A percentile compares a stretch with the other conserved stretches of the same genome.
phyloP scores from a whole-genome alignment of 1,284 basidiomycete species.

The Rhodofomes roseus region DNA sequence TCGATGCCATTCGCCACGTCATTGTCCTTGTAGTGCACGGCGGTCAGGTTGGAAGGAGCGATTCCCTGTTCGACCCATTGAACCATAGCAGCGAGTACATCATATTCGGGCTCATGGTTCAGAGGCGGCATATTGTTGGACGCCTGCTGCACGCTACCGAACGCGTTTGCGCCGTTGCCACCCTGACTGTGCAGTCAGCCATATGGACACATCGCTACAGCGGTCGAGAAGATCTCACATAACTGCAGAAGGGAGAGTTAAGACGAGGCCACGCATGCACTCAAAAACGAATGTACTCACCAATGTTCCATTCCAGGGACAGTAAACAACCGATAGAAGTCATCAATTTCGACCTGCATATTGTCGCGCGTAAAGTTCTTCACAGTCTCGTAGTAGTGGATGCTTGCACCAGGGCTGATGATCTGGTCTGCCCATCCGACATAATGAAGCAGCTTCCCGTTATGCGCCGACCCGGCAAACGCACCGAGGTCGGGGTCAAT shows the following conservation, averaged over 20 bases:
- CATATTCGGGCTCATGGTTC: conserved; percentile 22
- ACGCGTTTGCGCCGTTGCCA: conserved; percentile 18
- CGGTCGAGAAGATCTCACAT: neutral
- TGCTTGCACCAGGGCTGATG: conserved; percentile 33
- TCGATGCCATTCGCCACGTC: conserved; percentile 12
- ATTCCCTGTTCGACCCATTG: conserved; percentile 36
- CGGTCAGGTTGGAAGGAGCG: conserved; percentile 29
- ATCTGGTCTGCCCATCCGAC: conserved; percentile 29
- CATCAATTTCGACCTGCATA: conserved; percentile 22
- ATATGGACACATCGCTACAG: neutral
- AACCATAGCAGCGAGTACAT: conserved; percentile 34
- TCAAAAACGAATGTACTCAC: conserved; percentile 1
- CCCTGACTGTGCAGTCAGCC: conserved; percentile 8
- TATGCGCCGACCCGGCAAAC: conserved; percentile 21
- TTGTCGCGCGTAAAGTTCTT: conserved; percentile 21
- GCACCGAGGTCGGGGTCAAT: conserved; percentile 22
- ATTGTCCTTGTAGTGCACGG: conserved; percentile 15
- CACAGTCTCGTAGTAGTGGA: conserved; percentile 34
- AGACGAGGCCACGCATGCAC: neutral
- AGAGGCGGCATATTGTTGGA: conserved; percentile 9
- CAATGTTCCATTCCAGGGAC: conserved; percentile 42
- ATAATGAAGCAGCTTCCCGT: conserved; percentile 30
- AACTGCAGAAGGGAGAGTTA: neutral
- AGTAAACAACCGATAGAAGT: conserved; percentile 37
- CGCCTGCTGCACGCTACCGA: conserved; percentile 14